Conservation (phyloP, 768 basidiomycete genomes). For the Trametes maxima region DNA sequence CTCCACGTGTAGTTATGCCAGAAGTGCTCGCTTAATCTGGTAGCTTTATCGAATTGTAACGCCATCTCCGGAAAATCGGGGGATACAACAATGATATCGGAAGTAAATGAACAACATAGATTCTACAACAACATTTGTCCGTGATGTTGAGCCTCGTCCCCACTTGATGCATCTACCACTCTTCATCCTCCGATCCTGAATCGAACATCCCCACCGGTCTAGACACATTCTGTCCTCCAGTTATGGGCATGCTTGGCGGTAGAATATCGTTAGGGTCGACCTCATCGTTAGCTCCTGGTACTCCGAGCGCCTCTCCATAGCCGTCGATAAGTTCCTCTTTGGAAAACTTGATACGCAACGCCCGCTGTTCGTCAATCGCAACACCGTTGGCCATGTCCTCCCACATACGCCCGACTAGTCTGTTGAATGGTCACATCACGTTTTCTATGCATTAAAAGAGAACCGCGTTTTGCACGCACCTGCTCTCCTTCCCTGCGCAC, state of each 20-base stretch:
- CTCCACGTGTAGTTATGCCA: background rate
- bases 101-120: background rate
- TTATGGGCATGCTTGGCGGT: background rate
- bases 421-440: slow-evolving; percentile 1
- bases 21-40: too few relatives aligned
- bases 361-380: slow-evolving; percentile 31
- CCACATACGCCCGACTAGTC: slow-evolving; percentile 29
- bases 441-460: background rate
- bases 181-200: slow-evolving; percentile 17
- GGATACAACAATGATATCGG: background rate
- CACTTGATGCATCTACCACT: background rate
- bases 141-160: background rate
- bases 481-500: slow-evolving; percentile 34
- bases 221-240: background rate
- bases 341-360: slow-evolving; percentile 5
- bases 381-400: slow-evolving; percentile 23
- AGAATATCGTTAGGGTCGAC: slow-evolving; percentile 25
- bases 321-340: slow-evolving; percentile 7
- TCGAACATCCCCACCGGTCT: slow-evolving; percentile 9
- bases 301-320: background rate
- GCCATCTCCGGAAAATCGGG: too few relatives aligned
- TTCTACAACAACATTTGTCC: background rate
- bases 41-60: too few relatives aligned
- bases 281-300: slow-evolving; percentile 9
- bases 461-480: slow-evolving; percentile 10